Evolutionary conservation across 805 yeast species (phyloP).

Genomic region (Saccharomycopsis olivae): DNA sequence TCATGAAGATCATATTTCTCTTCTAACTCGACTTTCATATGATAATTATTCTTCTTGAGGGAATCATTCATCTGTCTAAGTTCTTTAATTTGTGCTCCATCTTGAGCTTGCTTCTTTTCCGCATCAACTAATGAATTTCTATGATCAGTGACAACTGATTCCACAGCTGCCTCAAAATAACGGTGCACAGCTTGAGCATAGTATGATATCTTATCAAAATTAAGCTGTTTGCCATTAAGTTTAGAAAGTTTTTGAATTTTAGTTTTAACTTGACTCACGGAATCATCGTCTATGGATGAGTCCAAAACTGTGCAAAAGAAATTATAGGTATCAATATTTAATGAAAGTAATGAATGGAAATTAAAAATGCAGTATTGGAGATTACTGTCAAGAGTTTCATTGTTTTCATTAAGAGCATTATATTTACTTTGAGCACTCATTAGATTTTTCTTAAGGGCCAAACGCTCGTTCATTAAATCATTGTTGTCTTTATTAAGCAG

Average conservation of each 20-base stretch:
- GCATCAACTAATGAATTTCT: slow-evolving; percentile 1
- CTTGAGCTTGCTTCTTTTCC: slow-evolving; percentile 4
- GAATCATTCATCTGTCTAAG: background rate
- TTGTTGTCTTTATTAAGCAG: background rate
- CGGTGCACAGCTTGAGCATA: slow-evolving; percentile 11
- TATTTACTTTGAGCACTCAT: background rate
- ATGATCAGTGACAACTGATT: slow-evolving; percentile 6
- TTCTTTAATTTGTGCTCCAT: slow-evolving; percentile 2
- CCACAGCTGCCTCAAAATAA: slow-evolving; percentile 9
- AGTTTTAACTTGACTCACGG: slow-evolving; percentile 6
- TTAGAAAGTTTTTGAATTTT: slow-evolving; percentile 5
- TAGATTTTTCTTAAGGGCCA: slow-evolving; percentile 1
- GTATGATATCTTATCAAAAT: slow-evolving; percentile 10
- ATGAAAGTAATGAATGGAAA: slow-evolving; percentile 4
- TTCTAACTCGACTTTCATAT: background rate
- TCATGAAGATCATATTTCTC: background rate
- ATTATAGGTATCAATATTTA: slow-evolving; percentile 6
- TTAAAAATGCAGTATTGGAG: background rate
- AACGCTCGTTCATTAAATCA: slow-evolving; percentile 1
- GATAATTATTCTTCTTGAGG: background rate
- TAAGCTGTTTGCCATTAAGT: slow-evolving; percentile 4
- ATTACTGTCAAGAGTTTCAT: background rate
- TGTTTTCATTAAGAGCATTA: background rate
- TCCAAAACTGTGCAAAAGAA: background rate
- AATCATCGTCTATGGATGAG: slow-evolving; percentile 5